These are phyloP conservation scores for Amanita fuliginea DNA, from an alignment of 768 basidiomycete genomes.

Conservation along the genomic window DNA sequence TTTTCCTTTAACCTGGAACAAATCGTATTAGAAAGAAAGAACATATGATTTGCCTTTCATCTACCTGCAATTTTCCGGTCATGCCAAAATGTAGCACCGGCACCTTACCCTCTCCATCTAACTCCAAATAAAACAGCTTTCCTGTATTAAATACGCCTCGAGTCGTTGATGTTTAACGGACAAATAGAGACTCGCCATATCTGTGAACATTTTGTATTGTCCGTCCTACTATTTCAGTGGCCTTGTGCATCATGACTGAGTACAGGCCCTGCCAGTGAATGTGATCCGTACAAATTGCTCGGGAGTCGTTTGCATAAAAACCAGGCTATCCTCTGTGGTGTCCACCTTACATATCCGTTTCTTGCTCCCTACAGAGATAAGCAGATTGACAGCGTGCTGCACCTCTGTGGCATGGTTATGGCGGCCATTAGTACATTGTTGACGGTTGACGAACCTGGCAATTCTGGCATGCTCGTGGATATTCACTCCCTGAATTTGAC, in stretches of 20 bases:
- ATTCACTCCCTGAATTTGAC: too few relatives aligned
- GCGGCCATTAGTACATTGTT: background rate
- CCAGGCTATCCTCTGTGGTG: constrained; percentile 47
- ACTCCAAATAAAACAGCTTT: constrained; percentile 56
- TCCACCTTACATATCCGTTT: constrained; percentile 47
- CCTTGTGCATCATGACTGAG: constrained; percentile 28
- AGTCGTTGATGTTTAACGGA: background rate
- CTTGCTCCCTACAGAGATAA: constrained; percentile 39
- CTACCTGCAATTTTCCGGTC: constrained; percentile 70
- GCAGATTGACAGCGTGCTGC: constrained; percentile 48
- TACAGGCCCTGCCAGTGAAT: background rate
- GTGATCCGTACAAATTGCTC: constrained; percentile 45
- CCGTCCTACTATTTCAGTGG: constrained; percentile 39
- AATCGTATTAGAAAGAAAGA: background rate
- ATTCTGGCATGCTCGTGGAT: constrained; percentile 33
- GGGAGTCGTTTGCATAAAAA: constrained; percentile 47
- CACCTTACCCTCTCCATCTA: constrained; percentile 47
- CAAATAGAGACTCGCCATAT: constrained; percentile 31
- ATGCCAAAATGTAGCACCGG: constrained; percentile 79
- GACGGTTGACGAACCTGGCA: constrained; percentile 38
- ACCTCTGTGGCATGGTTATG: constrained; percentile 37
- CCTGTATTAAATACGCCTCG: constrained; percentile 21
- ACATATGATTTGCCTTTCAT: constrained; percentile 10
- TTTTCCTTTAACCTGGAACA: constrained; percentile 34
- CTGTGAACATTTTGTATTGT: constrained; percentile 34